Evolutionary conservation across 176 grass and related monocot genomes (phyloP), one percentile per base, ranked within the genome.

Genomic region (Bonia amplexicaulis): DNA sequence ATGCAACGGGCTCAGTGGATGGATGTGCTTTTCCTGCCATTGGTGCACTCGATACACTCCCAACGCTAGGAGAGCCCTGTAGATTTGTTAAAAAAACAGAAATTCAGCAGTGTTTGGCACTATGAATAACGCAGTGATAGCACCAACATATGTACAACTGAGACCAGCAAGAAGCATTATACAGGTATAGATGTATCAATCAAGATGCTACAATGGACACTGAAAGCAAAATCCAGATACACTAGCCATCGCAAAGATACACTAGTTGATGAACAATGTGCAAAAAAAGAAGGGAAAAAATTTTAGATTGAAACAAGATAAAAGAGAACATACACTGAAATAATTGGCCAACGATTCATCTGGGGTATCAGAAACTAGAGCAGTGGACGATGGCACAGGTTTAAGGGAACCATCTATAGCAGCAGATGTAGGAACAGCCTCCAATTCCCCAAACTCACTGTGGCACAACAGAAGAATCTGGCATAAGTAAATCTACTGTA

Each of bases 381-480:
- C 76, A 12, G 73, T 42, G 23, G 87, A 73, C 3, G 89, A 88
- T 62, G 85, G 71, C 0, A 57, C 37, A 51, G 90, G 90, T 81
- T 95, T 92, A 53, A 97, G 87, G 13, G 90, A 89, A n/a, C 87
- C 92, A 87, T 94, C 92, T 63, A 93, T 91, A 67, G 88, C 85
- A 70, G 90, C 82, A 23, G 92, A 73, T 82, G 87, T 94, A 4
- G 87, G 92, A 81, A 93, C 90, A 22, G 90, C 87, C 88, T 94
- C 95, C 69, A 97, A 74, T 68, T 93, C 95, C 75, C 91, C 92
- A 76, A 91, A 95, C 84, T 93, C 92, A 82, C 90, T 97, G 78
- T 63, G 19, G 44, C 52, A 70, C 9, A 84, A 59, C 22, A 66
- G 6, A 69, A 87, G 48, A 84, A 64, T 26, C 42, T 31, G 62